A percentile compares a stretch with the other conserved stretches of the same genome.
Evolutionary conservation across 179 eudicot genomes (phyloP).

Genomic region (Drosera spatulata): DNA sequence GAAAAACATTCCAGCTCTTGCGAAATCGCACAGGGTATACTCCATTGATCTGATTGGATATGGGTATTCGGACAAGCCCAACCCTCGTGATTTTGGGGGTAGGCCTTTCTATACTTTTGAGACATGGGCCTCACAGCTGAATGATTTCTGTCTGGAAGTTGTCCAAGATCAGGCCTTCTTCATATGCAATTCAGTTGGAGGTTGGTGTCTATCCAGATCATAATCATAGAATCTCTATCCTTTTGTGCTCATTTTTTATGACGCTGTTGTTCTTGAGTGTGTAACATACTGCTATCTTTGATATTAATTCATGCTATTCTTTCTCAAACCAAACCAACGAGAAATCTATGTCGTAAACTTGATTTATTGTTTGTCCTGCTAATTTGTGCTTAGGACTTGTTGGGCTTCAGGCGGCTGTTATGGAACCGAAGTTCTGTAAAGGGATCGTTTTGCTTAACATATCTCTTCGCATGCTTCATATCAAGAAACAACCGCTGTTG

Average conservation of each 20-base stretch:
- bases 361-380: constrained; percentile 2
- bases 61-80: constrained; percentile 97
- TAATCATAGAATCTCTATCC: too few species aligned
- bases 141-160: constrained; percentile 76
- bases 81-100: constrained; percentile 60
- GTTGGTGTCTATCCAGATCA: constrained; percentile 16
- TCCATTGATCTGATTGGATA: constrained; percentile 93
- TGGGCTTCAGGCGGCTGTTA: constrained; percentile 92
- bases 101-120: constrained; percentile 70
- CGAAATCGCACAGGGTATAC: constrained; percentile 67
- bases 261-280: too few species aligned
- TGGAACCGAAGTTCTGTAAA: constrained; percentile 58
- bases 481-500: constrained; percentile 74
- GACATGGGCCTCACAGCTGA: constrained; percentile 88
- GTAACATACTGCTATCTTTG: too few species aligned
- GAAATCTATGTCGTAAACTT: not conserved
- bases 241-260: too few species aligned
- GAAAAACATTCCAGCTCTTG: constrained; percentile 82
- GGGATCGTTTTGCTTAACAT: constrained; percentile 75
- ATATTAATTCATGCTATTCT: too few species aligned
- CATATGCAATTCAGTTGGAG: constrained; percentile 97
- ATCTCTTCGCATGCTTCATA: constrained; percentile 94
- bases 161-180: constrained; percentile 78
- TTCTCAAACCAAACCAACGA: too few species aligned
- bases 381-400: constrained; percentile 53